Percentiles rank a stretch among this genome's conserved stretches.
Conservation (phyloP, 2,329 filamentous ascomycete genomes). For the Aspergillus texensis region DNA sequence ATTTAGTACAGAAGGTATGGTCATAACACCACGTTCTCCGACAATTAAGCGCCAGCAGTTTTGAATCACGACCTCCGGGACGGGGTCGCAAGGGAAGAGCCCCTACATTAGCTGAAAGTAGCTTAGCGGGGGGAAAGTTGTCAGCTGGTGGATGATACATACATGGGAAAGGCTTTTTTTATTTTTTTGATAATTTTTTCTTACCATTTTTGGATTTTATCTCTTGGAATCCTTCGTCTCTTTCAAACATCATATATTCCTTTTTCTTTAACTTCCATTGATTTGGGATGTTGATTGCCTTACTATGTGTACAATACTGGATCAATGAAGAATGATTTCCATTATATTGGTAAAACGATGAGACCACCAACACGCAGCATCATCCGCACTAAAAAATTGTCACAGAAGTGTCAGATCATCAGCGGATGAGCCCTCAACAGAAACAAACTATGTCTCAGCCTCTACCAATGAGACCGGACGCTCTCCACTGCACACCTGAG, state of each 20-base stretch:
- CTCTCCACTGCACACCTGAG: conserved; percentile 18
- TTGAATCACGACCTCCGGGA: background rate
- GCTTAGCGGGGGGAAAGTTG: background rate
- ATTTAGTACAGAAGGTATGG: background rate
- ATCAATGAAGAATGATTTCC: background rate
- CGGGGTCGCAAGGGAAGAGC: background rate
- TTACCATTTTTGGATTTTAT: no score
- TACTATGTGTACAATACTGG: background rate
- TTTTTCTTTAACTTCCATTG: background rate
- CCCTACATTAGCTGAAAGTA: conserved; percentile 4
- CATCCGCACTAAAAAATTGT: conserved; percentile 16
- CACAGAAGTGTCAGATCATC: conserved; percentile 27
- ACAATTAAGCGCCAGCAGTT: background rate
- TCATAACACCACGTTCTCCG: background rate
- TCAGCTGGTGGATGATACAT: background rate
- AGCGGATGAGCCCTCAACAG: conserved; percentile 21
- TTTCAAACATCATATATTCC: background rate
- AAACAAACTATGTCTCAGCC: conserved; percentile 40
- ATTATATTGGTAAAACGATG: background rate
- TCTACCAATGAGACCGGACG: conserved; percentile 22
- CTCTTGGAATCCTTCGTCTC: background rate
- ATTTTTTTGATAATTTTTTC: background rate
- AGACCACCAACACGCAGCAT: background rate
- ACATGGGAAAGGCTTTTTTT: background rate
- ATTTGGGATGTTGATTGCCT: background rate